Base-by-base conservation (phyloP, 2,329 filamentous ascomycete species). In the Gaeumannomyces sp. region DNA sequence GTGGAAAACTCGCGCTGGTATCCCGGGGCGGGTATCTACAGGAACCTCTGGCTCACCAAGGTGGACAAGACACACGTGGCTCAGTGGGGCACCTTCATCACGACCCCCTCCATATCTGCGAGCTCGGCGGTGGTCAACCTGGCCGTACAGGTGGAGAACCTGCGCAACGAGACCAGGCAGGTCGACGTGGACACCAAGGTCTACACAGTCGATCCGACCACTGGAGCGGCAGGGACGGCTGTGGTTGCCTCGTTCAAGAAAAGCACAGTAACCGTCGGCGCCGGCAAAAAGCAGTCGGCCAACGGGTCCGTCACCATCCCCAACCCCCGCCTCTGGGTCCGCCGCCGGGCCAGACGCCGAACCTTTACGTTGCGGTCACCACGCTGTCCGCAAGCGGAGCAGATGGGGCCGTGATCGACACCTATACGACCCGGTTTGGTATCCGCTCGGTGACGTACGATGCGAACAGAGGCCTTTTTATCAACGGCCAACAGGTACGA, bases 21-120 rank as follows among this genome's bases (percentile, higher is more conserved):
- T 67, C 82, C 82, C 8, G 81, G 82, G n/a, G 82, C 74, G 28
- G 82, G 82, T 1, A 72, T 85, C n/a, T 84, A 84, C 69, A 78
- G 82, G 3, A 81, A 82, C 65, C 75, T 85, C 4, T 85, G 82
- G 82, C 75, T 85, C 22, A 77, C 79, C 45, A 83, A 80, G 65
- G 78, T 79, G 14, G 72, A 78, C 56, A 70, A 76, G 1, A 73
- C 76, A 0, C 83, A 84, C 65, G 77, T 85, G 3, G 78, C 71
- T 10, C 79, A 85, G 59, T 81, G 74, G 60, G 83, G 83, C 4
- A 84, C 81, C 0, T 80, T 76, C 61, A 73, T 85, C 64, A 81
- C 78, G 1, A 78, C 82, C 6, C 76, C 72, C 16, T 69, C 73
- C 4, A 77, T 85, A 0, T 81, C 83, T 3, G 67, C 72, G 0